These are phyloP conservation scores for Citrus reticulata DNA, from an alignment of 345 rosid species.

Conservation along the genomic window DNA sequence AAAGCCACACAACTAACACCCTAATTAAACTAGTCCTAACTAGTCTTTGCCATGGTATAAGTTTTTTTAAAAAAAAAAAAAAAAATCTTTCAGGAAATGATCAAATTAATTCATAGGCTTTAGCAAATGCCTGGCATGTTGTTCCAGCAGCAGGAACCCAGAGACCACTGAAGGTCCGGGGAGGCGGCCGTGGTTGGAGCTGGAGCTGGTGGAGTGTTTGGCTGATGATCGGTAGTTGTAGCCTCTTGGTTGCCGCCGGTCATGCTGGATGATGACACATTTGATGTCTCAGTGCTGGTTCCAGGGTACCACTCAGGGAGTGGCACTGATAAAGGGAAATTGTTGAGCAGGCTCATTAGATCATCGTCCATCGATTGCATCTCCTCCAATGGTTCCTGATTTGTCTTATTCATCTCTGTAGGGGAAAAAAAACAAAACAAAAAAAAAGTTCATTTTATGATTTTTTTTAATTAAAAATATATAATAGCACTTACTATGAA, in stretches of 20 bases:
- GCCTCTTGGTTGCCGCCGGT: conserved; percentile 15
- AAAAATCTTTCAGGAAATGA: no score
- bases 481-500: background rate
- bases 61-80: no score
- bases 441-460: background rate
- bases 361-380: conserved; percentile 56
- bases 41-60: background rate
- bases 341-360: conserved; percentile 58
- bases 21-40: conserved; percentile 4
- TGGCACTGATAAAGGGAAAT: conserved; percentile 55
- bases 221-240: background rate
- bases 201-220: conserved; percentile 5
- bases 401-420: conserved; percentile 26
- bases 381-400: conserved; percentile 36
- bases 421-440: no score
- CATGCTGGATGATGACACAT: conserved; percentile 16
- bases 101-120: background rate
- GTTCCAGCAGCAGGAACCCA: conserved; percentile 46
- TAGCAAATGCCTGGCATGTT: conserved; percentile 65
- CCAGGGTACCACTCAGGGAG: conserved; percentile 65
- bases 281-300: conserved; percentile 7
- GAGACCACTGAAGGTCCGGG: conserved; percentile 22
- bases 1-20: conserved; percentile 1
- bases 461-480: no score
- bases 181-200: conserved; percentile 17